Evolutionary conservation across 2,329 filamentous ascomycete species (phyloP).

Genomic region (Trichoderma sp.): DNA sequence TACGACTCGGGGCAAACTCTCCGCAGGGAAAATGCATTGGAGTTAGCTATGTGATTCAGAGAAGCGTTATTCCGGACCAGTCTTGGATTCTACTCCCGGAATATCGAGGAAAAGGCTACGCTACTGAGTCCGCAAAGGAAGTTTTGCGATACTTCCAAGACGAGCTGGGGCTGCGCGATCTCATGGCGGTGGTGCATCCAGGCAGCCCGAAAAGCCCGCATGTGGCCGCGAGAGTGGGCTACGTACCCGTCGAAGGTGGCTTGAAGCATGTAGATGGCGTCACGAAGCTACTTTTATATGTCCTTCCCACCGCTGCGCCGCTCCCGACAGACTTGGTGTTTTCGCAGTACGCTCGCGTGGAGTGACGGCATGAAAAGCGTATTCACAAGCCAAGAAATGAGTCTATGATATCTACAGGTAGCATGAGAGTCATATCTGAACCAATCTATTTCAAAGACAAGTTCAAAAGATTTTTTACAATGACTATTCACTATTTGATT

Average conservation of each 20-base stretch:
- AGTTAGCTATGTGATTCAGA: background rate
- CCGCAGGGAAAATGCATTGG: background rate
- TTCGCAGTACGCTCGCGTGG: background rate
- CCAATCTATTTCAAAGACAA: background rate
- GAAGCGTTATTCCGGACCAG: constrained; percentile 5
- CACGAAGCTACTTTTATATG: background rate
- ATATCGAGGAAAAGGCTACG: constrained; percentile 3
- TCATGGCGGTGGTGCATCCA: constrained; percentile 11
- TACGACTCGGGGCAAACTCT: background rate
- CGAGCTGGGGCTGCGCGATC: constrained; percentile 2
- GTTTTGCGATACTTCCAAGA: constrained; percentile 5
- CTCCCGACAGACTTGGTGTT: constrained; percentile 5
- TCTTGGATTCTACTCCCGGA: background rate
- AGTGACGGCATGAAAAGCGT: background rate
- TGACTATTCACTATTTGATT: background rate
- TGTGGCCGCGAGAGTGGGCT: background rate
- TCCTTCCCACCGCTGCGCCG: background rate
- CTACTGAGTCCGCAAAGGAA: background rate
- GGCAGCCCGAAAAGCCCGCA: constrained; percentile 2
- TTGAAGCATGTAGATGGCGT: background rate
- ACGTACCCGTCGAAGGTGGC: constrained; percentile 11
- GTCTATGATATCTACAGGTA: background rate
- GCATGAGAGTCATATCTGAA: background rate
- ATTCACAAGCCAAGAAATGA: background rate
- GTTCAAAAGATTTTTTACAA: background rate